Evolutionary conservation across 2,329 filamentous ascomycete species (phyloP).

Genomic region (Fusarium brachygibbosum): DNA sequence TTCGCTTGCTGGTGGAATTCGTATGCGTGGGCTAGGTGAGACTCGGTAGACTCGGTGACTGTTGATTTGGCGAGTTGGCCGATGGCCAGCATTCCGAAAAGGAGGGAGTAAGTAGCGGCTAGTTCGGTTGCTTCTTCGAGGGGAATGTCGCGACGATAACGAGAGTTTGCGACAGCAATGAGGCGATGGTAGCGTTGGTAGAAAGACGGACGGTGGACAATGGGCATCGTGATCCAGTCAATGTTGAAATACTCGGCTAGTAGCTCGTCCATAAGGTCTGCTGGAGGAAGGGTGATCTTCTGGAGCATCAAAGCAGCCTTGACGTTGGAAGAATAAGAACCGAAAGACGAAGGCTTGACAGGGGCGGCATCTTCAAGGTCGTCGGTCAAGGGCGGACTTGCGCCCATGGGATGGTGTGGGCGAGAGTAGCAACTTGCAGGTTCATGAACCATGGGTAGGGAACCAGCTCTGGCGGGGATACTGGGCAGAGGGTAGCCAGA

Average conservation of each 20-base stretch:
- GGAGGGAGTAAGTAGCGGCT: conserved; percentile 44
- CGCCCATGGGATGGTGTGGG: conserved; percentile 39
- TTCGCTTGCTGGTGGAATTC: conserved; percentile 47
- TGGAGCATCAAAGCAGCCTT: conserved; percentile 48
- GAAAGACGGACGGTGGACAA: conserved; percentile 45
- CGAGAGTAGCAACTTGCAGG: conserved; percentile 38
- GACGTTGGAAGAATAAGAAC: conserved; percentile 49
- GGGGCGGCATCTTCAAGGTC: conserved; percentile 45
- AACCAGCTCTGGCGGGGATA: conserved; percentile 28
- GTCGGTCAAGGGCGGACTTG: conserved; percentile 48
- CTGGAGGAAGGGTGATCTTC: conserved; percentile 45
- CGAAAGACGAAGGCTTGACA: conserved; percentile 45
- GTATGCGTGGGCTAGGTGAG: conserved; percentile 27
- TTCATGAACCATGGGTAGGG: conserved; percentile 39
- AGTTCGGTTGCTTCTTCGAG: conserved; percentile 47
- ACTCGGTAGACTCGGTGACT: conserved; percentile 10
- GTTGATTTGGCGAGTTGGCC: conserved; percentile 41
- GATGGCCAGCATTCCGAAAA: conserved; percentile 48
- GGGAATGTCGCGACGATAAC: conserved; percentile 48
- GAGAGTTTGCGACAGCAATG: conserved; percentile 48
- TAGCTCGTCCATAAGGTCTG: conserved; percentile 48
- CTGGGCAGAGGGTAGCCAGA: conserved; percentile 30
- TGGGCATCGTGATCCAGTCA: conserved; percentile 47
- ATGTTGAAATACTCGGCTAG: conserved; percentile 45
- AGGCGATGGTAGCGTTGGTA: conserved; percentile 47